These are phyloP conservation scores for Aciculosporium take DNA, from an alignment of 2,329 filamentous ascomycete genomes.

Conservation along the genomic window DNA sequence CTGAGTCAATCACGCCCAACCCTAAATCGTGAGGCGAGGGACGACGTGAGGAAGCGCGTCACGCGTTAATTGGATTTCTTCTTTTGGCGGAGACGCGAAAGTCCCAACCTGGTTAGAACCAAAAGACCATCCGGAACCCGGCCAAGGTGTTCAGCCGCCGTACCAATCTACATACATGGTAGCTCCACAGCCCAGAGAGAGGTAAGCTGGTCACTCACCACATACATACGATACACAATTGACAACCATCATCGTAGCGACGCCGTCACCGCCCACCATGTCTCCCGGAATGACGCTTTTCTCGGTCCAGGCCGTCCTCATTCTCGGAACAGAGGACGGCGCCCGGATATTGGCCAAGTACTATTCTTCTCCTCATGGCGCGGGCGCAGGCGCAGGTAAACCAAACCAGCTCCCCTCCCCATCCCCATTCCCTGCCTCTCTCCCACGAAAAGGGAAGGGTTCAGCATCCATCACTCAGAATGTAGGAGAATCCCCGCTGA, in stretches of 20 bases:
- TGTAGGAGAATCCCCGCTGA: too few relatives aligned
- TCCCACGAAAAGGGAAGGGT: too few relatives aligned
- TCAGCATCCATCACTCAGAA: too few relatives aligned
- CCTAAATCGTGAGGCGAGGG: too few relatives aligned
- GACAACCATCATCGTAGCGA: conserved; percentile 3
- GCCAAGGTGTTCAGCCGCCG: conserved; percentile 3
- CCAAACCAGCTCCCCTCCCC: not conserved
- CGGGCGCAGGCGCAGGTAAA: conserved; percentile 25
- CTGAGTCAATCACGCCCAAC: too few relatives aligned
- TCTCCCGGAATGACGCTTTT: conserved; percentile 62
- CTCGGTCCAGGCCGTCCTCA: conserved; percentile 62
- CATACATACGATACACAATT: not conserved
- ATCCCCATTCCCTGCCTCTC: not conserved
- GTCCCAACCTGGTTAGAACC: not conserved
- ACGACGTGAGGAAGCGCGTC: not conserved
- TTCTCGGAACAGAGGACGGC: conserved; percentile 75
- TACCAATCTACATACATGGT: not conserved
- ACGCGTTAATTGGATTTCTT: conserved; percentile 2
- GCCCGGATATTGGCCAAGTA: conserved; percentile 90
- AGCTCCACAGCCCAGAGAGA: not conserved
- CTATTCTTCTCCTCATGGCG: conserved; percentile 51
- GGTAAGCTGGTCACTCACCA: conserved; percentile 4
- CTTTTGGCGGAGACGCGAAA: not conserved
- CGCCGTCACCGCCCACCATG: conserved; percentile 32
- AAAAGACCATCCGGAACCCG: not conserved